Conservation (phyloP, 2,329 filamentous ascomycete species). For the Neocucurbitaria cava region DNA sequence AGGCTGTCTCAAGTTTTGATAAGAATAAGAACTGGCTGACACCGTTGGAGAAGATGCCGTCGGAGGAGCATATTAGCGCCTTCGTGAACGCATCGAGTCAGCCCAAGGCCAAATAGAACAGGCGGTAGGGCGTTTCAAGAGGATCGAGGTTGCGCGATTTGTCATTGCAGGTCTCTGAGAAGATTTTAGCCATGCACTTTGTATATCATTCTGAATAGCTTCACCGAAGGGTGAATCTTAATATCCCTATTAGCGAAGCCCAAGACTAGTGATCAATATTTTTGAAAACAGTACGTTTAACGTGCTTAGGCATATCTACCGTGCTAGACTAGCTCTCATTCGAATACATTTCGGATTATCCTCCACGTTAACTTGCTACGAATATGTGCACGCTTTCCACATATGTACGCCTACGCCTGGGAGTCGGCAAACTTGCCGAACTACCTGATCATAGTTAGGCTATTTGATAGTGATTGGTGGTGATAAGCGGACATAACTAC, state of each 20-base stretch:
- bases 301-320: too few species aligned
- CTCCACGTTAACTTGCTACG: not conserved
- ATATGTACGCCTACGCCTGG: not conserved
- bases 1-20: conserved; percentile 44
- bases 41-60: conserved; percentile 40
- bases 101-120: conserved; percentile 14
- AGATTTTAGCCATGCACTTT: not conserved
- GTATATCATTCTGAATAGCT: not conserved
- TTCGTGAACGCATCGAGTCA: conserved; percentile 22
- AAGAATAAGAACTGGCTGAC: conserved; percentile 37
- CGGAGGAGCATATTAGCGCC: conserved; percentile 34
- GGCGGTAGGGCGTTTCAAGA: not conserved
- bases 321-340: not conserved
- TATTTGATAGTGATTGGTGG: not conserved
- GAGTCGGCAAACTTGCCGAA: not conserved
- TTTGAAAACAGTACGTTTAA: too few species aligned
- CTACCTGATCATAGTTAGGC: not conserved
- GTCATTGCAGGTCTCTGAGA: not conserved
- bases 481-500: not conserved
- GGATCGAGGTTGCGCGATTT: not conserved
- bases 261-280: too few species aligned
- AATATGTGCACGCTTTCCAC: not conserved
- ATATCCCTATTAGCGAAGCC: not conserved
- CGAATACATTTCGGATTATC: not conserved
- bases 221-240: not conserved